Base-by-base conservation (phyloP, 176 grass and related monocot genomes). In the Rhynchospora pubera region DNA sequence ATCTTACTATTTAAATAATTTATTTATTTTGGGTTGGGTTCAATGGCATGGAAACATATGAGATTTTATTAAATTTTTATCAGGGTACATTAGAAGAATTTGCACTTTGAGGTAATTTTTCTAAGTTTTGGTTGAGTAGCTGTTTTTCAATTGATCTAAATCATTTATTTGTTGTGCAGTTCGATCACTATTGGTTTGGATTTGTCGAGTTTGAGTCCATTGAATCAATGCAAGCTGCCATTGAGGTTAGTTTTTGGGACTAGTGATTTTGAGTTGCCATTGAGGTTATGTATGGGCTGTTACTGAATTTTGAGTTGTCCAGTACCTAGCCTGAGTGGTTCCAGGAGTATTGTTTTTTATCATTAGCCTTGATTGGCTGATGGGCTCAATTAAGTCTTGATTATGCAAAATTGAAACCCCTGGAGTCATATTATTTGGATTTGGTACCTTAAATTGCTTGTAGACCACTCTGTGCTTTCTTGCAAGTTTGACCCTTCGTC, bases 141-240 rank as follows among this genome's bases (percentile, higher is more conserved):
- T 24, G 2, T 4, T 48, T n/a, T 61, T 62, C 26, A 22, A 44
- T n/a, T 69, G 21, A 47, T 64, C 78, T 59, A 11, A 80, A 81
- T 45, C 34, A 43, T 70, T 83, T 71, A 11, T 34, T 53, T 48
- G 26, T 51, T 64, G 58, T 89, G 76, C 84, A 93, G 91, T 0
- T 7, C 86, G 91, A 93, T 66, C 65, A 50, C 23, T 93, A 91
- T 79, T 90, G 83, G 79, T 93, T 91, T 87, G 91, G 94, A 47
- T 97, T 97, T 8, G 87, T 97, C 7, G 87, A 97, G 82, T 97
- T 97, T 85, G 91, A 91, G 62, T 85, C 91, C 46, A 26, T 79
- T 39, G 24, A 90, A 64, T 91, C 91, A 19, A 97, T 93, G 94
- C 16, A 83, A 84, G 87, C 82, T 68, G 91, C 94, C 55, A 85